These are phyloP conservation scores for Lasiosphaeriaceae sp. DNA, from an alignment of 495 filamentous ascomycete genomes.

Conservation along the genomic window DNA sequence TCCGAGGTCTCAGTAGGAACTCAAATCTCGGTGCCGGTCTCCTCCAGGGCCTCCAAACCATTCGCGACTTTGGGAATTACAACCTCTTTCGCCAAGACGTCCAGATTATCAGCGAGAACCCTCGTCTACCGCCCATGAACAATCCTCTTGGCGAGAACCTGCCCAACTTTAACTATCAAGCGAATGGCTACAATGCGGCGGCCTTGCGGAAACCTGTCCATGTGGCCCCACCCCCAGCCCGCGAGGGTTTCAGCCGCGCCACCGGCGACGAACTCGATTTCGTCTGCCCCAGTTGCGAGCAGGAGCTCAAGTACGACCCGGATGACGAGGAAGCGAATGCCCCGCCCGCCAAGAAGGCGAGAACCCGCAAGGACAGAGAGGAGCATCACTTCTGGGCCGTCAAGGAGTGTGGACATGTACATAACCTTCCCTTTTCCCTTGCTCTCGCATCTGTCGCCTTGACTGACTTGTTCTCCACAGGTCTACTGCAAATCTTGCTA, in stretches of 20 bases:
- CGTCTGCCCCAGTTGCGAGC: conserved; percentile 45
- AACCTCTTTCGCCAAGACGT: background rate
- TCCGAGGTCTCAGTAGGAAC: background rate
- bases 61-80: too few species aligned
- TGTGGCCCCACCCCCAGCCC: conserved; percentile 30
- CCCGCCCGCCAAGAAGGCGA: conserved; percentile 32
- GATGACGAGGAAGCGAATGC: conserved; percentile 17
- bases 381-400: conserved; percentile 50
- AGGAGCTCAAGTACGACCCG: conserved; percentile 44
- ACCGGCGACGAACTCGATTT: conserved; percentile 36
- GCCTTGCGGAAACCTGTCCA: conserved; percentile 25
- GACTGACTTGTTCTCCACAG: conserved; percentile 18
- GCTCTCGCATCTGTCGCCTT: background rate
- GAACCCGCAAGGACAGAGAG: conserved; percentile 38
- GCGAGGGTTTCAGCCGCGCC: conserved; percentile 39
- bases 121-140: conserved; percentile 2
- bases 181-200: conserved; percentile 19
- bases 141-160: conserved; percentile 27
- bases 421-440: conserved; percentile 11
- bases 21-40: background rate
- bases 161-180: conserved; percentile 28
- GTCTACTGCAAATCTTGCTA: conserved; percentile 46
- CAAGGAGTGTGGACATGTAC: conserved; percentile 47
- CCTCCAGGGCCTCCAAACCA: background rate
- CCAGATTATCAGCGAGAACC: conserved; percentile 13